Percentiles rank a stretch among this genome's conserved stretches.
phyloP scores from a whole-genome alignment of 164 flowering plant genomes.

The Umbilicus rupestris region DNA sequence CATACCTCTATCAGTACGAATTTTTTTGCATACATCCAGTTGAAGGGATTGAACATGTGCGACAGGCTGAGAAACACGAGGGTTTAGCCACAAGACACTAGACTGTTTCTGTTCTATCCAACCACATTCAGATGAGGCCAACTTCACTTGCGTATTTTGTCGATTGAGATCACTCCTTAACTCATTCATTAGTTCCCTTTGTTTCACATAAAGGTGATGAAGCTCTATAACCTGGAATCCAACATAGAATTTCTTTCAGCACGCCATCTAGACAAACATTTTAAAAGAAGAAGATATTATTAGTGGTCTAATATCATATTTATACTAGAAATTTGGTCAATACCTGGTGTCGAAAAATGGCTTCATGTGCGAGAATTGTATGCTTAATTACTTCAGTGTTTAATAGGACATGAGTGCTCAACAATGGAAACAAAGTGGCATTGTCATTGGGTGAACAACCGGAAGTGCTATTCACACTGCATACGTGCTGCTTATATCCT shows the following conservation, averaged over 20 bases:
- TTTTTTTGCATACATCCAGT: constrained; percentile 4
- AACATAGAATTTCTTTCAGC: constrained; percentile 3
- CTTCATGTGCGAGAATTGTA: constrained; percentile 41
- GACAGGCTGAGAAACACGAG: not conserved
- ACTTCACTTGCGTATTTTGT: constrained; percentile 9
- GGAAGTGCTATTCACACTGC: constrained; percentile 4
- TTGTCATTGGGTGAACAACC: constrained; percentile 8
- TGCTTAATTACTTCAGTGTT: constrained; percentile 23
- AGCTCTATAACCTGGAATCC: constrained; percentile 34
- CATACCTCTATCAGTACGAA: constrained; percentile 2
- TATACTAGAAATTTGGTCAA: not conserved
- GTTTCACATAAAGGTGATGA: constrained; percentile 36
- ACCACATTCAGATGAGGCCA: constrained; percentile 10
- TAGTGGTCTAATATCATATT: not conserved
- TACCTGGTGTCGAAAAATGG: constrained; percentile 39
- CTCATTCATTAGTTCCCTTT: constrained; percentile 34
- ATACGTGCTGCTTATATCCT: constrained; percentile 9
- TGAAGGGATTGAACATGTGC: not conserved
- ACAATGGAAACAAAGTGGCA: constrained; percentile 5
- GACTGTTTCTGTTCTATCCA: not conserved
- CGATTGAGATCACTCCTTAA: constrained; percentile 11
- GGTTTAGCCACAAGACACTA: constrained; percentile 1
- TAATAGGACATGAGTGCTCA: constrained; percentile 8
- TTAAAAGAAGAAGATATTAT: not conserved
- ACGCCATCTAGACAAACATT: not conserved